Percentiles rank a stretch among this genome's conserved stretches.
Evolutionary conservation across 2,329 filamentous ascomycete genomes (phyloP).

Genomic region (Ascochyta rabiei): DNA sequence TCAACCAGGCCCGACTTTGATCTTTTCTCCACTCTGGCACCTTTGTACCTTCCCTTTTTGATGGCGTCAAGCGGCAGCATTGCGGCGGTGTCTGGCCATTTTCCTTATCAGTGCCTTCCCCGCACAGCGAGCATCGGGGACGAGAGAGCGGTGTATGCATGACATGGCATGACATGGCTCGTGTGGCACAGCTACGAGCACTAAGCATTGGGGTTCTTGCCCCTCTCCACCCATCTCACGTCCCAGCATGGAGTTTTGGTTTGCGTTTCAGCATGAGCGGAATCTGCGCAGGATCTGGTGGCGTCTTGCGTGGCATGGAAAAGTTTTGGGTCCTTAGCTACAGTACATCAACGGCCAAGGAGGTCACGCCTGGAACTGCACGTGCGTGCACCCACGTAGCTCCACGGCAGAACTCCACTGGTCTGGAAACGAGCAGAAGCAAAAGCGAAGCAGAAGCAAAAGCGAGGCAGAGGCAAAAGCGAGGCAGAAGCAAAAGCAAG

Average conservation of each 20-base stretch:
- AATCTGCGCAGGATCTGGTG: constrained; percentile 10
- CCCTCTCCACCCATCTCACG: constrained; percentile 5
- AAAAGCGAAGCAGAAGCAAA: not conserved
- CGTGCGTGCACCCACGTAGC: not conserved
- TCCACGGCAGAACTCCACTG: not conserved
- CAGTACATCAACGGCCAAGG: not conserved
- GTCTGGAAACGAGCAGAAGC: too few species aligned
- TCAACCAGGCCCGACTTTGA: constrained; percentile 43
- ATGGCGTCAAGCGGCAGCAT: constrained; percentile 31
- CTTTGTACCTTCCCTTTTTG: constrained; percentile 22
- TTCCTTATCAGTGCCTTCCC: constrained; percentile 21
- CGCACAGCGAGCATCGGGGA: constrained; percentile 21
- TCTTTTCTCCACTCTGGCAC: constrained; percentile 21
- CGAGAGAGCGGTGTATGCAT: constrained; percentile 29
- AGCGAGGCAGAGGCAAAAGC: too few species aligned
- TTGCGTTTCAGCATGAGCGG: constrained; percentile 33
- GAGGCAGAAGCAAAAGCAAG: too few species aligned
- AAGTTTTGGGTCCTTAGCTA: constrained; percentile 27
- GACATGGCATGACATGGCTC: constrained; percentile 17
- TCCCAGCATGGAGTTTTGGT: constrained; percentile 44
- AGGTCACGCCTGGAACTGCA: constrained; percentile 5
- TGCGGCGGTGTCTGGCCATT: constrained; percentile 23
- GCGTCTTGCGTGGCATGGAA: constrained; percentile 28
- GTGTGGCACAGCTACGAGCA: constrained; percentile 1
- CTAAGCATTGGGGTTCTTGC: not conserved